Evolutionary conservation across 2,329 filamentous ascomycete genomes (phyloP).

Genomic region (Tolypocladium pustulatum): DNA sequence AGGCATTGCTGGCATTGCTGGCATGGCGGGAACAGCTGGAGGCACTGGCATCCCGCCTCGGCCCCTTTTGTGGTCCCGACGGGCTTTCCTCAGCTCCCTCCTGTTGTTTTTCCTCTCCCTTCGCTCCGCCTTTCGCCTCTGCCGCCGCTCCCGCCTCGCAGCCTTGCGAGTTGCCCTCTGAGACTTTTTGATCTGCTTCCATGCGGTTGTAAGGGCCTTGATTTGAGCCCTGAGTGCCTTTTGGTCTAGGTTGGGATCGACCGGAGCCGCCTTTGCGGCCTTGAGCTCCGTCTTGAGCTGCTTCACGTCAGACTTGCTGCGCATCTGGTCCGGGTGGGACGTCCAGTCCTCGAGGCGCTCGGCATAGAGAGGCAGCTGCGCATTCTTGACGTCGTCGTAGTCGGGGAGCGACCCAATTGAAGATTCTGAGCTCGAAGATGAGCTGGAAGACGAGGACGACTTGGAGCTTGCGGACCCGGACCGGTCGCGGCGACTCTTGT

Average conservation of each 20-base stretch:
- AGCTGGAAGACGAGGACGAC: constrained; percentile 21
- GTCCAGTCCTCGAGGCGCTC: constrained; percentile 37
- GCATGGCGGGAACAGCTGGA: constrained; percentile 1
- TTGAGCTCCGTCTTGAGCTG: constrained; percentile 33
- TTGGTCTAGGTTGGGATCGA: constrained; percentile 10
- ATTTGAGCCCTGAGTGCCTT: constrained; percentile 31
- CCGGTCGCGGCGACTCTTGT: constrained; percentile 9
- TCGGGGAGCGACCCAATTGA: constrained; percentile 44
- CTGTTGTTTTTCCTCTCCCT: constrained; percentile 20
- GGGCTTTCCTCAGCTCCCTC: constrained; percentile 17
- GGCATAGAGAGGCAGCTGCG: constrained; percentile 36
- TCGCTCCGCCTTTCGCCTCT: constrained; percentile 18
- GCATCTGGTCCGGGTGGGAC: constrained; percentile 34
- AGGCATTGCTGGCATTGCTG: neutral
- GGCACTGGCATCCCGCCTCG: constrained; percentile 1
- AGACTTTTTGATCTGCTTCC: constrained; percentile 24
- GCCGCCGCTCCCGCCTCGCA: constrained; percentile 17
- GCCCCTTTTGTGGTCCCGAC: constrained; percentile 17
- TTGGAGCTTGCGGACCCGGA: constrained; percentile 19
- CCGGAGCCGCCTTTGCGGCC: constrained; percentile 16
- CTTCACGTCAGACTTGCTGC: constrained; percentile 34
- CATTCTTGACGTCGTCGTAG: constrained; percentile 37
- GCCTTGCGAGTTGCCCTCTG: constrained; percentile 19
- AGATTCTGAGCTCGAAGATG: constrained; percentile 23
- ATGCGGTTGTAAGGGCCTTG: constrained; percentile 31